A percentile compares a stretch with the other conserved stretches of the same genome.
These are phyloP conservation scores for Kockiozyma suomiensis DNA, from an alignment of 805 yeast genomes.

Conservation along the genomic window DNA sequence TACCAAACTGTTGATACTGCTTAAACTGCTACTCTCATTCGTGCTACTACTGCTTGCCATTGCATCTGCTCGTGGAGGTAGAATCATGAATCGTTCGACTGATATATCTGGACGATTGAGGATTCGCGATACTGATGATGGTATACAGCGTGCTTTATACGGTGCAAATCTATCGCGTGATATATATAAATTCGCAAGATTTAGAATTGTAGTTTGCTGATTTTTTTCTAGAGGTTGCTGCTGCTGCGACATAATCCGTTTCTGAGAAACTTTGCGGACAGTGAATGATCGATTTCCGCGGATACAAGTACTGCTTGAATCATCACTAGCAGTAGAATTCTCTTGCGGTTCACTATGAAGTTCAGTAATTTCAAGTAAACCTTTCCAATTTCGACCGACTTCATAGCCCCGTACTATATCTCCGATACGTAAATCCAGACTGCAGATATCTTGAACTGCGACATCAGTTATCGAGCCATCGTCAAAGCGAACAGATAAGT, in stretches of 20 bases:
- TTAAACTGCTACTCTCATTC: background rate
- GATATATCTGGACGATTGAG: background rate
- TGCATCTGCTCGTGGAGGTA: too few relatives aligned
- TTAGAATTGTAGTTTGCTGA: background rate
- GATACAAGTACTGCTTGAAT: too few relatives aligned
- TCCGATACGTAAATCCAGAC: slow-evolving; percentile 25
- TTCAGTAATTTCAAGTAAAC: background rate
- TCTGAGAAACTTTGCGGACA: background rate
- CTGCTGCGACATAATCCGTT: too few relatives aligned
- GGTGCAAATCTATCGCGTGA: background rate
- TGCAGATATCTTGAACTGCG: slow-evolving; percentile 9
- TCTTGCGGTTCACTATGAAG: background rate
- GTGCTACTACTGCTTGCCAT: background rate
- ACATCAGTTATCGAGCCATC: slow-evolving; percentile 3
- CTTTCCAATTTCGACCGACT: background rate
- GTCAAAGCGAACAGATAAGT: slow-evolving; percentile 17
- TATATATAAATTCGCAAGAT: background rate
- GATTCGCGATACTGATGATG: background rate
- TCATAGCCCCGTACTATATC: slow-evolving; percentile 18
- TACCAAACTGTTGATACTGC: background rate
- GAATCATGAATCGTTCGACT: background rate
- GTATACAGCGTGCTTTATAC: background rate
- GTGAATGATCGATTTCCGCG: background rate
- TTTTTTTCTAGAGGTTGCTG: too few relatives aligned
- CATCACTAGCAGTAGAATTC: background rate